phyloP scores from a whole-genome alignment of 2,329 filamentous ascomycete species.

The Cladosporium sp. region DNA sequence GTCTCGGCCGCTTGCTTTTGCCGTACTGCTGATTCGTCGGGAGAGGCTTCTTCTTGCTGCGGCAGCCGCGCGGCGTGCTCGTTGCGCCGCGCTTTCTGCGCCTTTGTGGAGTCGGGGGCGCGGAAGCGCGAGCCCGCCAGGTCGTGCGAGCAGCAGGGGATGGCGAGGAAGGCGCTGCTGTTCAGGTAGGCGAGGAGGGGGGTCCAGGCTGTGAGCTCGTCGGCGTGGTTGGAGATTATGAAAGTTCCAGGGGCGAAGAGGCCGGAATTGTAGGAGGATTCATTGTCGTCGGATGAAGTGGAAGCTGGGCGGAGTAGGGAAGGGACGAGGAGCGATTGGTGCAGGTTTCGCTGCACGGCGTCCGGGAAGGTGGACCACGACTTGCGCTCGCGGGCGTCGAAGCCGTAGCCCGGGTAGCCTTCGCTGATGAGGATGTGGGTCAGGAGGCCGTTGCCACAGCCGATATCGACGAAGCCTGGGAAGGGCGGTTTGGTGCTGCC shows the following conservation, averaged over 20 bases:
- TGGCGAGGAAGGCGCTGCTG: slow-evolving; percentile 76
- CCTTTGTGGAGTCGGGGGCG: slow-evolving; percentile 37
- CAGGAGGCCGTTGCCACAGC: slow-evolving; percentile 88
- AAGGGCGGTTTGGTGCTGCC: slow-evolving; percentile 42
- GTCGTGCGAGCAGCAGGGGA: slow-evolving; percentile 91
- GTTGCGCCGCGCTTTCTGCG: slow-evolving; percentile 6
- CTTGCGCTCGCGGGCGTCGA: slow-evolving; percentile 79
- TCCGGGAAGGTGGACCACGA: slow-evolving; percentile 71
- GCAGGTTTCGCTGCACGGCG: slow-evolving; percentile 44
- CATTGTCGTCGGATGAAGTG: too few species aligned
- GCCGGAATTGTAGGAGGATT: slow-evolving; percentile 46
- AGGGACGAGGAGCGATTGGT: slow-evolving; percentile 58
- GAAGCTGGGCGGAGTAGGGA: slow-evolving; percentile 28
- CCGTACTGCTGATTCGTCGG: background rate
- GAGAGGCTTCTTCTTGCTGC: slow-evolving; percentile 16
- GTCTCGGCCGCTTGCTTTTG: slow-evolving; percentile 27
- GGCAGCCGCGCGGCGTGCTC: slow-evolving; percentile 14
- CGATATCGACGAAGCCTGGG: slow-evolving; percentile 90
- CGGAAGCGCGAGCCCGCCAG: slow-evolving; percentile 70
- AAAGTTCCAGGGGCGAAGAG: slow-evolving; percentile 69
- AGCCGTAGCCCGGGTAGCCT: slow-evolving; percentile 81
- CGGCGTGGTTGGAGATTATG: slow-evolving; percentile 93
- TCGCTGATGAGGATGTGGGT: slow-evolving; percentile 75
- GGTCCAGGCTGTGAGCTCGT: slow-evolving; percentile 94
- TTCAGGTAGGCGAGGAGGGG: slow-evolving; percentile 76